Evolutionary conservation across 768 basidiomycete genomes (phyloP).

Genomic region (Chalciporus chontae): DNA sequence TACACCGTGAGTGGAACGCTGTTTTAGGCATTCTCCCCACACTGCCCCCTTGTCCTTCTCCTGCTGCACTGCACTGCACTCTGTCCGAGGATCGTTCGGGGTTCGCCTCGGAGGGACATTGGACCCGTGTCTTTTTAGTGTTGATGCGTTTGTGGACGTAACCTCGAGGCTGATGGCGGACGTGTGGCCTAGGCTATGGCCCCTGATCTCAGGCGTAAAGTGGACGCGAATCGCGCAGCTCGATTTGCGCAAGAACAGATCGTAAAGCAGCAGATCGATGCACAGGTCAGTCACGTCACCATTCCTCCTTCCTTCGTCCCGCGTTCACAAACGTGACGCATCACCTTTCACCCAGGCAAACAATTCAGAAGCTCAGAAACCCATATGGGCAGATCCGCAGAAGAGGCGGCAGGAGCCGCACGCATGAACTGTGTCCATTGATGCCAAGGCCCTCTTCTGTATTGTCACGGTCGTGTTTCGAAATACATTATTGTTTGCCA

Average conservation of each 20-base stretch:
- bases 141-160: neutral
- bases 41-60: neutral
- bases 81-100: constrained; percentile 1
- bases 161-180: neutral
- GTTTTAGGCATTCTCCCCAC: neutral
- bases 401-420: constrained; percentile 9
- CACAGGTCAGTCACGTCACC: constrained; percentile 44
- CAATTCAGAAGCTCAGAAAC: constrained; percentile 30
- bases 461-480: constrained; percentile 1
- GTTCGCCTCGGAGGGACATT: neutral
- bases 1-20: constrained; percentile 28
- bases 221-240: constrained; percentile 54
- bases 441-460: neutral
- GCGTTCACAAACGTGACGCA: constrained; percentile 3
- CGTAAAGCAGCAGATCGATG: constrained; percentile 47
- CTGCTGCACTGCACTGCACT: neutral
- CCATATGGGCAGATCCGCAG: constrained; percentile 31
- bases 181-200: constrained; percentile 48
- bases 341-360: constrained; percentile 11
- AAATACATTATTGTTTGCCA: neutral
- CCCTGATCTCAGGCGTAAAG: constrained; percentile 60
- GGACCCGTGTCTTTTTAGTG: neutral
- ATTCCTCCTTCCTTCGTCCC: constrained; percentile 2
- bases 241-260: constrained; percentile 53
- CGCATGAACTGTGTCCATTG: neutral